phyloP scores from a whole-genome alignment of 139 green algal genomes.

The Chlamydomonas schloesseri region DNA sequence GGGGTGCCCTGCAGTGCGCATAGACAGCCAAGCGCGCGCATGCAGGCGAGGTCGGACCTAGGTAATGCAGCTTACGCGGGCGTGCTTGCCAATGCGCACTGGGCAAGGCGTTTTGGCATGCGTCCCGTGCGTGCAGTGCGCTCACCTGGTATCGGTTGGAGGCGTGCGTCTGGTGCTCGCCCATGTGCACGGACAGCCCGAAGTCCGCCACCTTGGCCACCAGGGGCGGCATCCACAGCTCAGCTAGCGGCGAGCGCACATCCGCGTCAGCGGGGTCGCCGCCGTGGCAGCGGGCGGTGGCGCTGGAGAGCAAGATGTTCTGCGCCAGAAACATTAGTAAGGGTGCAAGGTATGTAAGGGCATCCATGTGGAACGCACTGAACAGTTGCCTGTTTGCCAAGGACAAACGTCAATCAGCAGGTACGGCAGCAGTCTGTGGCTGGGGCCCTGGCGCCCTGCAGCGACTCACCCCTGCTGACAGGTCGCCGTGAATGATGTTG shows the following conservation, averaged over 20 bases:
- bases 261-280: neutral
- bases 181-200: constrained; percentile 28
- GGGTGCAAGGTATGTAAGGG: too few species aligned
- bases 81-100: too few species aligned
- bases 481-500: neutral
- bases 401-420: too few species aligned
- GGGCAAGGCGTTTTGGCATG: too few species aligned
- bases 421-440: too few species aligned
- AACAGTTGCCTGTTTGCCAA: too few species aligned
- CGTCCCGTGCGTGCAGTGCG: neutral
- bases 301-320: neutral
- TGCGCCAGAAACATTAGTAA: too few species aligned
- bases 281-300: neutral
- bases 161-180: constrained; percentile 39
- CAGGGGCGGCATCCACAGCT: neutral
- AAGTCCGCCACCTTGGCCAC: constrained; percentile 2
- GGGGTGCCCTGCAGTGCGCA: constrained; percentile 53
- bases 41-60: too few species aligned
- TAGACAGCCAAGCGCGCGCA: too few species aligned
- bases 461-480: neutral
- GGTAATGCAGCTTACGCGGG: too few species aligned
- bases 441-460: too few species aligned
- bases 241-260: neutral
- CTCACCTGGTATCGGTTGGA: constrained; percentile 36
- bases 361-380: too few species aligned